phyloP scores from a whole-genome alignment of 73 alveolate genomes.

The Breviolum minutum region DNA sequence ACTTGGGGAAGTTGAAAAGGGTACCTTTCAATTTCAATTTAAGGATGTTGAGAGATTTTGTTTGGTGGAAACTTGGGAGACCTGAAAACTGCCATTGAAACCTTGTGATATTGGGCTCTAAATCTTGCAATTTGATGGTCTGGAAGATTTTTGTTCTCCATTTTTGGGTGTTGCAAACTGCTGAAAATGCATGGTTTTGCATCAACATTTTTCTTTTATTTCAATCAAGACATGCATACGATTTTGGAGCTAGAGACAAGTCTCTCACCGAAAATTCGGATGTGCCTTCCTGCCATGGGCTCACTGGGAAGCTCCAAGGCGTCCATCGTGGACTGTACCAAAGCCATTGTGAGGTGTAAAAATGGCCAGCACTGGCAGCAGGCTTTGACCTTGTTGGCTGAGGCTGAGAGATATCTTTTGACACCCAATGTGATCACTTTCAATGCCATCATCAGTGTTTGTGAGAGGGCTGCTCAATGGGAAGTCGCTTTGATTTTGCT shows the following conservation, averaged over 20 bases:
- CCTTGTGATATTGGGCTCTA: too few relatives aligned
- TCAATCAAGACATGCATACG: too few relatives aligned
- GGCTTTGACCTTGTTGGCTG: not conserved
- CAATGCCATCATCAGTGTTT: constrained; percentile 27
- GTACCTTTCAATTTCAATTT: too few relatives aligned
- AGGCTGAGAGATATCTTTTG: not conserved
- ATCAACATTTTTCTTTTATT: too few relatives aligned
- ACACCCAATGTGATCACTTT: constrained; percentile 35
- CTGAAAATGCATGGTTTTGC: not conserved
- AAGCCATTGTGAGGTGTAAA: constrained; percentile 23
- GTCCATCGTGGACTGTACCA: constrained; percentile 7
- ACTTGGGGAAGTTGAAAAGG: not conserved
- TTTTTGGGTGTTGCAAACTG: not conserved
- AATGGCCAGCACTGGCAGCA: constrained; percentile 19
- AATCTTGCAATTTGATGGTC: too few relatives aligned
- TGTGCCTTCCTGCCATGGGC: not conserved
- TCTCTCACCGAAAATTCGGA: too few relatives aligned
- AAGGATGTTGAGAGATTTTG: too few relatives aligned
- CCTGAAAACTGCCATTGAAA: too few relatives aligned
- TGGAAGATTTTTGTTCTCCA: too few relatives aligned
- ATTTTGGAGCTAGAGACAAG: too few relatives aligned
- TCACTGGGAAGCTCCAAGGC: not conserved
- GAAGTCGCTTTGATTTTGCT: not conserved
- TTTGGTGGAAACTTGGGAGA: too few relatives aligned
- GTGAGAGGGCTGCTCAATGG: constrained; percentile 21